Percentiles rank a stretch among this genome's conserved stretches.
Evolutionary conservation across 768 basidiomycete species (phyloP).

Genomic region (Thelephora aurantiotincta): DNA sequence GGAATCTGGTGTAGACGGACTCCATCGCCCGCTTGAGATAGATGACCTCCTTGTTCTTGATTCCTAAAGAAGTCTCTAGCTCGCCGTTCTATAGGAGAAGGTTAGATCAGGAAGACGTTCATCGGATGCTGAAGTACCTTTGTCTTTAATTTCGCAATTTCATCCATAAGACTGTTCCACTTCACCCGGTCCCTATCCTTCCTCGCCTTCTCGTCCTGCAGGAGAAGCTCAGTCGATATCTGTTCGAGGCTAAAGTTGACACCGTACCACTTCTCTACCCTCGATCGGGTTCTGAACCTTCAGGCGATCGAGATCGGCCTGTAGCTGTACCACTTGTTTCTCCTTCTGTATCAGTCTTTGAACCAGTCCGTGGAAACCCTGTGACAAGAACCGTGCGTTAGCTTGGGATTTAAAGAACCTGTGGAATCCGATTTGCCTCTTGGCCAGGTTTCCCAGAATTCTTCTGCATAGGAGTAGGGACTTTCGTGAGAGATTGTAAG

Average conservation of each 20-base stretch:
- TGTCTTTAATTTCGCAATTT: slow-evolving; percentile 55
- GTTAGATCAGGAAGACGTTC: background rate
- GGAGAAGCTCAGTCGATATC: background rate
- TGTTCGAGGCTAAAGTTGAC: background rate
- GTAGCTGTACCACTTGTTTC: slow-evolving; percentile 65
- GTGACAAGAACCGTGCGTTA: slow-evolving; percentile 8
- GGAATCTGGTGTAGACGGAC: slow-evolving; percentile 73
- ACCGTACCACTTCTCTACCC: slow-evolving; percentile 42
- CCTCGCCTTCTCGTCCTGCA: slow-evolving; percentile 57
- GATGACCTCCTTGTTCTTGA: slow-evolving; percentile 58
- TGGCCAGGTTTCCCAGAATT: slow-evolving; percentile 32
- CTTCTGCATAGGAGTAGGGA: slow-evolving; percentile 24
- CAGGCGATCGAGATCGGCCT: slow-evolving; percentile 53
- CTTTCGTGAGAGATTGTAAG: slow-evolving; percentile 36
- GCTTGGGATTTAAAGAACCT: slow-evolving; percentile 1
- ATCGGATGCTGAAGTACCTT: slow-evolving; percentile 31
- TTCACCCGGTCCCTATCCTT: slow-evolving; percentile 65
- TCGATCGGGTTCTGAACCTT: slow-evolving; percentile 45
- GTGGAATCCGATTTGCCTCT: slow-evolving; percentile 30
- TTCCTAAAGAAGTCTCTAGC: slow-evolving; percentile 28
- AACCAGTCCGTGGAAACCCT: slow-evolving; percentile 61
- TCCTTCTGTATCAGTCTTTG: slow-evolving; percentile 78
- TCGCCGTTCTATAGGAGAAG: slow-evolving; percentile 32
- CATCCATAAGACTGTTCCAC: slow-evolving; percentile 59
- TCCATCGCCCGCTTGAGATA: slow-evolving; percentile 81